Percentiles rank a stretch among this genome's conserved stretches.
phyloP scores from a whole-genome alignment of 106 monocot genomes.

The Xerophyta viscosa region DNA sequence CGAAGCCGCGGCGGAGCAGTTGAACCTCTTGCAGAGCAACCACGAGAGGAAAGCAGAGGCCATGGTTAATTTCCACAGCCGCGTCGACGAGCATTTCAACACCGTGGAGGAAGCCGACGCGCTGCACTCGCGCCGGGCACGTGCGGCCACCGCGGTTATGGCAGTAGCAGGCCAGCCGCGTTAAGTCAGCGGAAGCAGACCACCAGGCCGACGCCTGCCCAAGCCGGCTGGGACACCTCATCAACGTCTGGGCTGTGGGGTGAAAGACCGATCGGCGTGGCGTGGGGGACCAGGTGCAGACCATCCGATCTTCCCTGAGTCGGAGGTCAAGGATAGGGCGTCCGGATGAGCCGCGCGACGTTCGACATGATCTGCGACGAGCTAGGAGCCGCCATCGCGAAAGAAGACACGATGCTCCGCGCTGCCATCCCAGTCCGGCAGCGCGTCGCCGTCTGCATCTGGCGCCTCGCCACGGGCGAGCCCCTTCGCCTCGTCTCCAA shows the following conservation, averaged over 20 bases:
- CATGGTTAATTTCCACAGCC: constrained; percentile 26
- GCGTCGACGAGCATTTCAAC: constrained; percentile 19
- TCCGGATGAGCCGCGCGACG: constrained; percentile 25
- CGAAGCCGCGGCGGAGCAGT: constrained; percentile 10
- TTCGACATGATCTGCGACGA: constrained; percentile 31
- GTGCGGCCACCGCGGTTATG: constrained; percentile 10
- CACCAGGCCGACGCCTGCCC: background rate
- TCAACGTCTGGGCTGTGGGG: constrained; percentile 33
- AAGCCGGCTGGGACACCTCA: constrained; percentile 6
- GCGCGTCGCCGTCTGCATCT: constrained; percentile 66
- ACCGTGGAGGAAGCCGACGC: constrained; percentile 29
- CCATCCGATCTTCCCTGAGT: constrained; percentile 20
- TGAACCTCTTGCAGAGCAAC: constrained; percentile 26
- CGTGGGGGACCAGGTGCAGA: constrained; percentile 36
- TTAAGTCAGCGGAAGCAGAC: background rate
- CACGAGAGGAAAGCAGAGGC: constrained; percentile 12
- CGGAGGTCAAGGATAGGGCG: constrained; percentile 28
- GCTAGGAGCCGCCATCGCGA: constrained; percentile 43
- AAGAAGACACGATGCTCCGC: constrained; percentile 68
- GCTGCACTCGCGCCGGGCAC: constrained; percentile 7
- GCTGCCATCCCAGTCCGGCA: constrained; percentile 61
- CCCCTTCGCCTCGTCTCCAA: constrained; percentile 61
- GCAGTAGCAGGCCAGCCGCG: constrained; percentile 7
- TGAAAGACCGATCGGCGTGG: constrained; percentile 28
- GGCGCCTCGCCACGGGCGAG: constrained; percentile 67